These are phyloP conservation scores for Aspergillus latus DNA, from an alignment of 2,329 filamentous ascomycete genomes.

Conservation along the genomic window DNA sequence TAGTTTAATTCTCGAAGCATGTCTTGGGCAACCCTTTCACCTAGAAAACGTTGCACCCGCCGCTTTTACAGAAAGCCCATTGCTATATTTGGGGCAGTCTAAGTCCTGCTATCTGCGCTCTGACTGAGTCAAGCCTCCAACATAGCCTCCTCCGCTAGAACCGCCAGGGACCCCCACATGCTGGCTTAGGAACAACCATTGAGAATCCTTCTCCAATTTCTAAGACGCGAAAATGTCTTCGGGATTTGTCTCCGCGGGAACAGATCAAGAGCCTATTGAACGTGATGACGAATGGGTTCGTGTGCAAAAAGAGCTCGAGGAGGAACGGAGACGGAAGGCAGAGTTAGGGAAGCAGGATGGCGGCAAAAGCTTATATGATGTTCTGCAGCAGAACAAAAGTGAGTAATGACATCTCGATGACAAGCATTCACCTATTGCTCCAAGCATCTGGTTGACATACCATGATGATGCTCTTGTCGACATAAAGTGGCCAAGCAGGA, in stretches of 20 bases:
- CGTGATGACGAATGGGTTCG: constrained; percentile 46
- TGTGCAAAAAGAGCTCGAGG: constrained; percentile 48
- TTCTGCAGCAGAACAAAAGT: constrained; percentile 53
- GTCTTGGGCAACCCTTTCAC: too few relatives aligned
- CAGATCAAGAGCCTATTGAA: constrained; percentile 40
- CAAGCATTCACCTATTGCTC: background rate
- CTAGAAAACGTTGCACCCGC: too few relatives aligned
- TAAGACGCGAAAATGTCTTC: constrained; percentile 40
- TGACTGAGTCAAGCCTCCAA: too few relatives aligned
- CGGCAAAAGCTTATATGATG: constrained; percentile 51
- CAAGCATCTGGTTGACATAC: constrained; percentile 39
- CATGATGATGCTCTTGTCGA: constrained; percentile 32
- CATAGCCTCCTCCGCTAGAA: too few relatives aligned
- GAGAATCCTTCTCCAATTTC: background rate
- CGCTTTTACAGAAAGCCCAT: too few relatives aligned
- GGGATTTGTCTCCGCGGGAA: constrained; percentile 47
- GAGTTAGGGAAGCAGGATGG: constrained; percentile 54
- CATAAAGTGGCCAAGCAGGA: constrained; percentile 50
- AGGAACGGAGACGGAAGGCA: constrained; percentile 46
- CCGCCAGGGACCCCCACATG: background rate
- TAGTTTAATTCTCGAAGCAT: too few relatives aligned
- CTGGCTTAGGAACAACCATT: background rate
- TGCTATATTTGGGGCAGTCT: too few relatives aligned
- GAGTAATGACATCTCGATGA: constrained; percentile 23
- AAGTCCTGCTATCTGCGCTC: too few relatives aligned